These are phyloP conservation scores for Colletotrichum spinosum DNA, from an alignment of 2,329 filamentous ascomycete genomes.

Conservation along the genomic window DNA sequence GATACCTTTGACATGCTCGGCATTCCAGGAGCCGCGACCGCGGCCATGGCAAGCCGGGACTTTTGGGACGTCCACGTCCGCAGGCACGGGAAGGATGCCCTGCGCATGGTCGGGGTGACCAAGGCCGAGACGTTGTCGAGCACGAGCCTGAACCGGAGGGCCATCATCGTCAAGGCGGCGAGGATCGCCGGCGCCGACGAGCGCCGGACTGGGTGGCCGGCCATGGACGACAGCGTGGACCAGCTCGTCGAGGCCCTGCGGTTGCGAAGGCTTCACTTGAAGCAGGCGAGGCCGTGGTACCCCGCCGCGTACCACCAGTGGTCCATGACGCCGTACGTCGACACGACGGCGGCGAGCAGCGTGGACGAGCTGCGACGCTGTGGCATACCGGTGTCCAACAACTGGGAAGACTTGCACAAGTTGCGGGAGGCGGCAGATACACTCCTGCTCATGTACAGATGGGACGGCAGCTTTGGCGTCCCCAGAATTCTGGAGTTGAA, in stretches of 20 bases:
- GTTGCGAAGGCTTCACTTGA: background rate
- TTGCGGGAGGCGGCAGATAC: too few relatives aligned
- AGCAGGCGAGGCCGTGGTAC: slow-evolving; percentile 13
- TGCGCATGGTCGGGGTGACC: too few relatives aligned
- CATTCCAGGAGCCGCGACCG: background rate
- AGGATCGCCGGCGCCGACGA: background rate
- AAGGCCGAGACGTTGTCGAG: background rate
- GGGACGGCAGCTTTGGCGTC: too few relatives aligned
- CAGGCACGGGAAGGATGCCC: too few relatives aligned
- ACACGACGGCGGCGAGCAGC: background rate
- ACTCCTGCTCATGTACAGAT: too few relatives aligned
- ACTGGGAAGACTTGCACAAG: too few relatives aligned
- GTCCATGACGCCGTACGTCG: slow-evolving; percentile 10
- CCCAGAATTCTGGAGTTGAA: too few relatives aligned
- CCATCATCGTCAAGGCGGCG: too few relatives aligned
- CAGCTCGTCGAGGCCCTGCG: background rate
- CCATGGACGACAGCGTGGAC: background rate
- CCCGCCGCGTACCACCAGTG: slow-evolving; percentile 8
- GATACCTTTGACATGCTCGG: background rate
- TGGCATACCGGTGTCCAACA: too few relatives aligned
- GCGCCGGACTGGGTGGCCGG: background rate
- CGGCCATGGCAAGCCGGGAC: background rate
- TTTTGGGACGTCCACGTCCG: too few relatives aligned
- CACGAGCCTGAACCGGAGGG: background rate
- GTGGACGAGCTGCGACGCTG: fast-evolving